phyloP scores from a whole-genome alignment of 768 basidiomycete species.

The Dioszegia hungarica region DNA sequence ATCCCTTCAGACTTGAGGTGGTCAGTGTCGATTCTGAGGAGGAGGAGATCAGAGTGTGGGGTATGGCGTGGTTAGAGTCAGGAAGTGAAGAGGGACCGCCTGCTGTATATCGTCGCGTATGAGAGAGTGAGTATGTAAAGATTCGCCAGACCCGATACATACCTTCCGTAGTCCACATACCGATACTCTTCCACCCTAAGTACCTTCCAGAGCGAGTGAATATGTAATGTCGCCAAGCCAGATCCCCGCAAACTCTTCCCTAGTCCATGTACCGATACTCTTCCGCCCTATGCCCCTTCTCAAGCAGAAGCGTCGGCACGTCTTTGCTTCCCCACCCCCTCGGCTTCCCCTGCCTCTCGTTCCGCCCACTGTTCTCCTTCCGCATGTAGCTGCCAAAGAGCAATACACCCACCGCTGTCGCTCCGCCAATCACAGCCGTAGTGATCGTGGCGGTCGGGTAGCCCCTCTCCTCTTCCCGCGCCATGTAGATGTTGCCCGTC shows the following conservation, averaged over 20 bases:
- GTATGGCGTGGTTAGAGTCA: background rate
- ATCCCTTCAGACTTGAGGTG: background rate
- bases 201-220: background rate
- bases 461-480: slow-evolving; percentile 54
- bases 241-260: background rate
- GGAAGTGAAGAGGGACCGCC: too few relatives aligned
- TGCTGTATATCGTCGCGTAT: too few relatives aligned
- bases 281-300: slow-evolving; percentile 48
- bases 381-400: slow-evolving; percentile 56
- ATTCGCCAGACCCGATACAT: too few relatives aligned
- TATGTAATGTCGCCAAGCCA: too few relatives aligned
- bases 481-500: slow-evolving; percentile 57
- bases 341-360: slow-evolving; percentile 45
- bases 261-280: slow-evolving; percentile 4
- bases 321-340: slow-evolving; percentile 47
- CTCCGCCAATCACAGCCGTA: slow-evolving; percentile 55
- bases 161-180: too few relatives aligned
- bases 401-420: slow-evolving; percentile 54
- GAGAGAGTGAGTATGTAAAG: too few relatives aligned
- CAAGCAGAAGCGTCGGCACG: slow-evolving; percentile 53
- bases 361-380: slow-evolving; percentile 53
- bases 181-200: background rate
- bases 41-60: background rate
- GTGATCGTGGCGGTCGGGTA: slow-evolving; percentile 56
- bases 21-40: background rate